Evolutionary conservation across 2,329 filamentous ascomycete species (phyloP), one percentile per base, ranked within the genome.

Genomic region (Plenodomus lindquistii): DNA sequence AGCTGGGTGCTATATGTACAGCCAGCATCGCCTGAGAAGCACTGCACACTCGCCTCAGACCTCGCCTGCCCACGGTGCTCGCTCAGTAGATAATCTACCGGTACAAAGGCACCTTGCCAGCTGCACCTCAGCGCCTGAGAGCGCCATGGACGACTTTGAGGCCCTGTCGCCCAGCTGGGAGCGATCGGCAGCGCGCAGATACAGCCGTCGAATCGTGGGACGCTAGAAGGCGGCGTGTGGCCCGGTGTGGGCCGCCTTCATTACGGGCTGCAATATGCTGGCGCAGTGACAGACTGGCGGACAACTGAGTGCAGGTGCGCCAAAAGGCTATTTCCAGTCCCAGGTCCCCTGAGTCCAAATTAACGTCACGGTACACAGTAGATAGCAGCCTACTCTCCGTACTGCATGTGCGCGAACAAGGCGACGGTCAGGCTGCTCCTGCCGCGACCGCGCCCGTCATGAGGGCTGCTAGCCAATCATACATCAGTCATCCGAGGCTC

Each of bases 131-230:
- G 15, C 34, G 22, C 13, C 20, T 4, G 34, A 13, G 15, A 38
- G 22, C 35, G 46, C 52, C 46, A 50, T 42, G 50, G 49, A 53
- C 52, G 49, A 48, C 31, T 39, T 42, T 46, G 45, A 15, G 16
- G 3, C 16, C 16, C 18, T 16, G 35, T 37, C 35, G 8, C 35
- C 52, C 46, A 38, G 46, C 49, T 44, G 24, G 48, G 43, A 37
- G 48, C 43, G 49, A 55, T 55, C 52, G 37, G 43, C 52, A 47
- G 27, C 29, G 35, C 42, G 49, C 38, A 43, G 44, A 29, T 16
- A 20, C 29, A 22, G 18, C 37, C 37, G 29, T 40, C 43, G 43
- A 46, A 40, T 46, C 27, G 27, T 31, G 37, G 21, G 24, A 19
- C 43, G 37, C 43, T 21, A 46, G 37, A 40, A 40, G 18, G 35